Evolutionary conservation across 345 rosid genomes (phyloP).

Genomic region (Gossypium ekmanianum): DNA sequence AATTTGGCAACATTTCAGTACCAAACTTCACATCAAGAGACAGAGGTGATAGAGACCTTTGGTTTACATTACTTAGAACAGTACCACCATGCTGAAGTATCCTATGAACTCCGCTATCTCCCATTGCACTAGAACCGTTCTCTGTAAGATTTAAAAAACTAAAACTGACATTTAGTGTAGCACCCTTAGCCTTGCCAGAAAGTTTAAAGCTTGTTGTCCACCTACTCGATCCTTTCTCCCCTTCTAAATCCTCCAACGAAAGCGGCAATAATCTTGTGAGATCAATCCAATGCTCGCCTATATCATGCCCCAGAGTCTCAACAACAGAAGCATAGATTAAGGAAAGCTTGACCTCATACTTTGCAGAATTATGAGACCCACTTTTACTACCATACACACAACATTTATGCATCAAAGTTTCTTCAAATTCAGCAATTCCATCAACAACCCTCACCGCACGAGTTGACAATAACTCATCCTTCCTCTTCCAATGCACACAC

Average conservation of each 20-base stretch:
- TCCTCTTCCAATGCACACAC: constrained; percentile 68
- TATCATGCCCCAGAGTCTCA: constrained; percentile 39
- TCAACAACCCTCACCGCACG: constrained; percentile 39
- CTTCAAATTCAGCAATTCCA: constrained; percentile 63
- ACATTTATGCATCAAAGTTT: constrained; percentile 58
- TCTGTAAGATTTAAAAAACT: constrained; percentile 36
- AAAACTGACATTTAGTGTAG: constrained; percentile 64
- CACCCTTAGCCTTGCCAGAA: constrained; percentile 57
- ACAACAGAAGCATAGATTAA: constrained; percentile 42
- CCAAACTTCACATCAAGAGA: constrained; percentile 39
- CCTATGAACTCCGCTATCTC: constrained; percentile 19
- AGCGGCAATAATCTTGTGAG: constrained; percentile 69
- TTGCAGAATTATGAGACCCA: constrained; percentile 52
- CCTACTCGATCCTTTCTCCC: constrained; percentile 47
- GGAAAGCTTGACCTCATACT: constrained; percentile 59
- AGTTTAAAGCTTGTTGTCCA: constrained; percentile 77
- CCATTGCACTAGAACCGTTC: constrained; percentile 16
- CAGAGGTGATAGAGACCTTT: constrained; percentile 23
- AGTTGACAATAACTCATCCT: constrained; percentile 51
- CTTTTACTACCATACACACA: constrained; percentile 56
- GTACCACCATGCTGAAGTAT: constrained; percentile 48
- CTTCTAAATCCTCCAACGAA: constrained; percentile 64
- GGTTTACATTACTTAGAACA: constrained; percentile 40
- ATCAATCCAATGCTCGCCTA: constrained; percentile 77
- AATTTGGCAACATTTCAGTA: constrained; percentile 35